These are phyloP conservation scores for Ophiostoma sp. DNA, from an alignment of 2,329 filamentous ascomycete species.

Conservation along the genomic window DNA sequence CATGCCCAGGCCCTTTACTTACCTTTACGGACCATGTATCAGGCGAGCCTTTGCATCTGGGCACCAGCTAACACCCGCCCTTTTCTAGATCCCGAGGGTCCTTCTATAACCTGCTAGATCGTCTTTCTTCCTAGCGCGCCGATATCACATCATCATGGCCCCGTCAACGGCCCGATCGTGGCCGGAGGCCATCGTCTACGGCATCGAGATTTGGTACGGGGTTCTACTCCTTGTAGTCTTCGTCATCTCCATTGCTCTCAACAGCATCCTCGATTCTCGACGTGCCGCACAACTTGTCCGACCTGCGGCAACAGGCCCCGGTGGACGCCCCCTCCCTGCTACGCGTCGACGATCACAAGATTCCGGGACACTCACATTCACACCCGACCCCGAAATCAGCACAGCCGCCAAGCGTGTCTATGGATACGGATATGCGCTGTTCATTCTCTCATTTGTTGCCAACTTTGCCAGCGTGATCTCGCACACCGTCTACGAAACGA, in stretches of 20 bases:
- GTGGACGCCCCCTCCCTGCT: conserved; percentile 80
- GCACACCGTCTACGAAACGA: conserved; percentile 67
- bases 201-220: conserved; percentile 54
- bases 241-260: conserved; percentile 51
- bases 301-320: conserved; percentile 68
- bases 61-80: neutral
- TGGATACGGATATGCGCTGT: conserved; percentile 68
- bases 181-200: conserved; percentile 47
- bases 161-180: conserved; percentile 31
- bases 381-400: conserved; percentile 53
- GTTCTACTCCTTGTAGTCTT: conserved; percentile 55
- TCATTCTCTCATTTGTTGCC: conserved; percentile 72
- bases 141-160: conserved; percentile 32
- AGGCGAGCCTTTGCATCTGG: neutral
- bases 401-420: conserved; percentile 70
- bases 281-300: conserved; percentile 50
- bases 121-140: conserved; percentile 25
- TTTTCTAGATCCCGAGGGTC: neutral
- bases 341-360: conserved; percentile 57
- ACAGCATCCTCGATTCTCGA: conserved; percentile 54
- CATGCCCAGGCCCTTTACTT: neutral
- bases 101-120: neutral
- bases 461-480: conserved; percentile 72
- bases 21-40: neutral
- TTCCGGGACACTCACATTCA: conserved; percentile 15